Percentiles rank a stretch among this genome's conserved stretches.
These are phyloP conservation scores for Colletotrichum orchidophilum DNA, from an alignment of 2,329 filamentous ascomycete species.

Conservation along the genomic window DNA sequence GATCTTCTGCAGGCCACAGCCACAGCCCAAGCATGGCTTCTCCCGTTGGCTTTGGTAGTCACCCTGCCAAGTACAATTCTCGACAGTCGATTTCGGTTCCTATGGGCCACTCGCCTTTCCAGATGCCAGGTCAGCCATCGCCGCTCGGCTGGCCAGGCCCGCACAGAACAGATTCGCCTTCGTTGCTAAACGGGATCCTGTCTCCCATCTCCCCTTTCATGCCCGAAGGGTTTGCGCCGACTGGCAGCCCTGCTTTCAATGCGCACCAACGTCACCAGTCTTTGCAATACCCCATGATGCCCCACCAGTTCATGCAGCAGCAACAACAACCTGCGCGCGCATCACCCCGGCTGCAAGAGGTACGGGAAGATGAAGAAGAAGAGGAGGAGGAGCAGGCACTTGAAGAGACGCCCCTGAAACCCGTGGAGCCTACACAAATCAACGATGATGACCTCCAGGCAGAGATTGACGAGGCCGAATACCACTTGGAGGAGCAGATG, in stretches of 20 bases:
- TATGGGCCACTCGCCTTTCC: constrained; percentile 72
- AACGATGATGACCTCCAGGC: constrained; percentile 78
- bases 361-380: constrained; percentile 79
- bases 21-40: constrained; percentile 77
- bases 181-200: constrained; percentile 63
- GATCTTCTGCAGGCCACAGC: constrained; percentile 69
- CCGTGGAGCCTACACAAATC: constrained; percentile 58
- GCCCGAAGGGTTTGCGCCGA: constrained; percentile 57
- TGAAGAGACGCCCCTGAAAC: constrained; percentile 63
- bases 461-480: constrained; percentile 86
- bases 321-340: constrained; percentile 64
- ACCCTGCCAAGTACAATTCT: constrained; percentile 70
- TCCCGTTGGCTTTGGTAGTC: constrained; percentile 73
- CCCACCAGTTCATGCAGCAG: constrained; percentile 64
- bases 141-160: constrained; percentile 68
- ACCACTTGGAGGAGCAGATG: constrained; percentile 83
- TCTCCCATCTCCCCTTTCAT: constrained; percentile 73
- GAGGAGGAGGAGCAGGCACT: constrained; percentile 75
- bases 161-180: constrained; percentile 72
- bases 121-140: constrained; percentile 71
- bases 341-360: constrained; percentile 73
- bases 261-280: constrained; percentile 68
- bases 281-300: constrained; percentile 65
- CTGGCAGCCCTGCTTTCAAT: constrained; percentile 52
- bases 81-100: constrained; percentile 78